A percentile compares a stretch with the other conserved stretches of the same genome.
Evolutionary conservation across 2,329 filamentous ascomycete genomes (phyloP).

Genomic region (Fusarium hostae): DNA sequence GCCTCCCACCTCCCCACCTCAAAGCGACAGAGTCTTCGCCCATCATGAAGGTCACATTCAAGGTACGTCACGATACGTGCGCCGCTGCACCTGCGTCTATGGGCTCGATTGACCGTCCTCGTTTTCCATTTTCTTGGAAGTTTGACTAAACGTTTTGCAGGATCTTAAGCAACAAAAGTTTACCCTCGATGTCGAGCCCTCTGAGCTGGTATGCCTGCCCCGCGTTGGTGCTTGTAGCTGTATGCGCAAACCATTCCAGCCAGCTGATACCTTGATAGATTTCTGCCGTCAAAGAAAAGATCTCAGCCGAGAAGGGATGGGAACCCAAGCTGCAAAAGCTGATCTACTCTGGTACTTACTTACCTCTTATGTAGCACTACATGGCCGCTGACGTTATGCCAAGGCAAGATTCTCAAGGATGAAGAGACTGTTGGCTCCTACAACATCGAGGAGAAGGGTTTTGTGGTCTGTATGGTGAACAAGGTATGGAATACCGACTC

Average conservation of each 20-base stretch:
- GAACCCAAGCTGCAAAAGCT: conserved; percentile 91
- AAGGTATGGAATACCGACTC: conserved; percentile 71
- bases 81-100: background rate
- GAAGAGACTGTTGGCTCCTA: conserved; percentile 96
- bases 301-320: conserved; percentile 92
- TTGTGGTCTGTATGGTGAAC: conserved; percentile 97
- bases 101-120: background rate
- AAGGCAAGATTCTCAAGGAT: conserved; percentile 98
- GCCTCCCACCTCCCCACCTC: conserved; percentile 40
- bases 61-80: conserved; percentile 57
- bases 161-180: conserved; percentile 99
- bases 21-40: conserved; percentile 53
- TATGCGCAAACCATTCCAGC: conserved; percentile 19
- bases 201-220: conserved; percentile 80
- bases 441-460: conserved; percentile 99
- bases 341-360: conserved; percentile 87
- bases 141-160: conserved; percentile 58
- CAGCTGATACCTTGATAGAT: conserved; percentile 66
- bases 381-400: conserved; percentile 39
- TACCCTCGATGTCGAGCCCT: conserved; percentile 91
- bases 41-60: conserved; percentile 77
- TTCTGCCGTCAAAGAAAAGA: conserved; percentile 90
- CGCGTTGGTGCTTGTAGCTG: conserved; percentile 38
- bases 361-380: background rate
- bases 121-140: background rate